A percentile compares a stretch with the other conserved stretches of the same genome.
Conservation (phyloP, 768 basidiomycete genomes). For the Collybia mongolica region DNA sequence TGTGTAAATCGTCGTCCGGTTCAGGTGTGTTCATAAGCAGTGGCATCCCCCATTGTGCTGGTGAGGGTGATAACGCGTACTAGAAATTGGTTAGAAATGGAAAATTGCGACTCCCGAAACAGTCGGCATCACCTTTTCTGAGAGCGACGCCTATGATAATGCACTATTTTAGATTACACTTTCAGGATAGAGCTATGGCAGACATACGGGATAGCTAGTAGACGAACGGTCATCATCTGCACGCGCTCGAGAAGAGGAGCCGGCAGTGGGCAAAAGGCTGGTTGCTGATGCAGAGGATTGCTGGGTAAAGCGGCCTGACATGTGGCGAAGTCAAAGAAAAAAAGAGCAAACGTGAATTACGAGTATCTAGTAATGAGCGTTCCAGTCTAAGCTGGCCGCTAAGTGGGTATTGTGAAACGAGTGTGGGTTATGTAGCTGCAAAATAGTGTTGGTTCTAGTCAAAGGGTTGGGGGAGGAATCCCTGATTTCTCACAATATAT, state of each 20-base stretch:
- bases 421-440: background rate
- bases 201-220: conserved; percentile 16
- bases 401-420: background rate
- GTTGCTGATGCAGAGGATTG: conserved; percentile 16
- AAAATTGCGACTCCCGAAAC: background rate
- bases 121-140: conserved; percentile 25
- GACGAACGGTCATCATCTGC: background rate
- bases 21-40: conserved; percentile 46
- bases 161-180: background rate
- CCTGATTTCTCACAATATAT: background rate
- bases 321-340: conserved; percentile 5
- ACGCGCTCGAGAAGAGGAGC: background rate
- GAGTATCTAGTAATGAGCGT: conserved; percentile 1
- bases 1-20: conserved; percentile 63
- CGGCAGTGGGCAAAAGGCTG: conserved; percentile 15
- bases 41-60: conserved; percentile 47
- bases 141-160: conserved; percentile 22
- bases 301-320: conserved; percentile 19
- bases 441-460: background rate
- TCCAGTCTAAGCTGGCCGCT: conserved; percentile 3
- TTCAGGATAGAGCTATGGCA: background rate
- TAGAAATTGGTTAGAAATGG: conserved; percentile 9
- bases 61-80: conserved; percentile 43
- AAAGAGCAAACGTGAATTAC: background rate
- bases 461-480: background rate